phyloP scores from a whole-genome alignment of 371 early-diverging fungal genomes.

The Gilbertella persicaria region DNA sequence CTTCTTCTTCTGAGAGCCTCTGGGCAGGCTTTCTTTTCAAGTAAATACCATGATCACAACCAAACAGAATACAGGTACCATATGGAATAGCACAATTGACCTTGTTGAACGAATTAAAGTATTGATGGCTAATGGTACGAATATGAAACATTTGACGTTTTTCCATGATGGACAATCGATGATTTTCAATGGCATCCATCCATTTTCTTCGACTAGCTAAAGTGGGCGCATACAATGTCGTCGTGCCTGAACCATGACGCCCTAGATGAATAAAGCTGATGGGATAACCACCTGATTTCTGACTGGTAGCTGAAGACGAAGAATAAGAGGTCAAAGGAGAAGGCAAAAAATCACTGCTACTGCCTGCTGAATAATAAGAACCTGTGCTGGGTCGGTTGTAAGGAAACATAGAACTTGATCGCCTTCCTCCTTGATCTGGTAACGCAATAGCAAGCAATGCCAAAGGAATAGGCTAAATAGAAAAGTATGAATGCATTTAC shows the following conservation, averaged over 20 bases:
- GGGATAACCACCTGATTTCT: constrained; percentile 53
- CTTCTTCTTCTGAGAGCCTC: not conserved
- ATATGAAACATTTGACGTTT: constrained; percentile 65
- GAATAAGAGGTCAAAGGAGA: not conserved
- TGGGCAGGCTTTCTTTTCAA: constrained; percentile 19
- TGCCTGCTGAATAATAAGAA: constrained; percentile 8
- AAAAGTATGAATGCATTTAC: no score
- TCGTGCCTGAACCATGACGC: constrained; percentile 60
- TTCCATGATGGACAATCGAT: constrained; percentile 60
- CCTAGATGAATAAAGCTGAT: constrained; percentile 80
- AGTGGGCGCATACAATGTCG: constrained; percentile 75
- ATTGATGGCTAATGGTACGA: constrained; percentile 30
- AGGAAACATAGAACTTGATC: constrained; percentile 40
- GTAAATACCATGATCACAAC: constrained; percentile 52
- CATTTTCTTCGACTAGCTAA: constrained; percentile 80
- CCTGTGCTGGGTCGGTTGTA: constrained; percentile 28
- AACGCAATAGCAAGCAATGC: constrained; percentile 66
- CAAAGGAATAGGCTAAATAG: constrained; percentile 68
- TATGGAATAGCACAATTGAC: constrained; percentile 36
- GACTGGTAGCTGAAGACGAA: not conserved
- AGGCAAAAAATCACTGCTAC: not conserved
- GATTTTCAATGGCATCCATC: constrained; percentile 80
- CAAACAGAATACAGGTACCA: constrained; percentile 35
- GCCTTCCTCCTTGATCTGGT: constrained; percentile 52
- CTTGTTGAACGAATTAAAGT: constrained; percentile 39